Evolutionary conservation across 2,329 filamentous ascomycete genomes (phyloP).

Genomic region (Ophiocordyceps camponoti-leonardi): DNA sequence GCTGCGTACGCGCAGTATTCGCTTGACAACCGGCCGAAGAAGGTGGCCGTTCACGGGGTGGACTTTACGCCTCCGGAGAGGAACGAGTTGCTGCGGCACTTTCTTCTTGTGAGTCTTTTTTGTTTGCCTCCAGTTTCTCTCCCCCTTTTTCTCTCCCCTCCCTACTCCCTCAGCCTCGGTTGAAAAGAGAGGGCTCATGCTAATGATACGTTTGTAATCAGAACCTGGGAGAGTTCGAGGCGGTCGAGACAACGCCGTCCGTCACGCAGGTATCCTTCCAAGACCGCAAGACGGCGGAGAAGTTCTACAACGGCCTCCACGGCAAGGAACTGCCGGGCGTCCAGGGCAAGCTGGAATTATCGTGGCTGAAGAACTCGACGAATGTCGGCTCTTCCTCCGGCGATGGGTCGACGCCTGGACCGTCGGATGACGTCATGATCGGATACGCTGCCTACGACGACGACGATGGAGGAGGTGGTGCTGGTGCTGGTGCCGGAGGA

Average conservation of each 20-base stretch:
- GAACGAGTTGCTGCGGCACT: slow-evolving; percentile 54
- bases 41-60: slow-evolving; percentile 44
- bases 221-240: slow-evolving; percentile 46
- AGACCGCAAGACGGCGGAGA: slow-evolving; percentile 55
- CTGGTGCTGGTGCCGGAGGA: not conserved
- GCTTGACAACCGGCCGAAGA: slow-evolving; percentile 60
- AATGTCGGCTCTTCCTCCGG: not conserved
- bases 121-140: no score
- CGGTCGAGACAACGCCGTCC: slow-evolving; percentile 30
- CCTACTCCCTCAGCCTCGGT: no score
- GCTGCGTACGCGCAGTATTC: slow-evolving; percentile 45
- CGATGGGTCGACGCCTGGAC: not conserved
- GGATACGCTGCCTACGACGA: slow-evolving; percentile 2
- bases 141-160: no score
- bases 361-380: slow-evolving; percentile 33
- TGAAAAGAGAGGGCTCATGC: not conserved
- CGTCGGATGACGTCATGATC: slow-evolving; percentile 10
- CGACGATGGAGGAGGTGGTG: slow-evolving; percentile 2
- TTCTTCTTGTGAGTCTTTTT: slow-evolving; percentile 53
- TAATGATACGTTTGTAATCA: slow-evolving; percentile 9
- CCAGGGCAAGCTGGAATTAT: slow-evolving; percentile 42
- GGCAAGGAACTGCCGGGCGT: slow-evolving; percentile 43
- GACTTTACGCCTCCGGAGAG: slow-evolving; percentile 44
- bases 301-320: slow-evolving; percentile 42
- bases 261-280: slow-evolving; percentile 43